Percentiles rank a stretch among this genome's conserved stretches.
These are phyloP conservation scores for Hygrophoropsis aurantiaca DNA, from an alignment of 768 basidiomycete genomes.

Conservation along the genomic window DNA sequence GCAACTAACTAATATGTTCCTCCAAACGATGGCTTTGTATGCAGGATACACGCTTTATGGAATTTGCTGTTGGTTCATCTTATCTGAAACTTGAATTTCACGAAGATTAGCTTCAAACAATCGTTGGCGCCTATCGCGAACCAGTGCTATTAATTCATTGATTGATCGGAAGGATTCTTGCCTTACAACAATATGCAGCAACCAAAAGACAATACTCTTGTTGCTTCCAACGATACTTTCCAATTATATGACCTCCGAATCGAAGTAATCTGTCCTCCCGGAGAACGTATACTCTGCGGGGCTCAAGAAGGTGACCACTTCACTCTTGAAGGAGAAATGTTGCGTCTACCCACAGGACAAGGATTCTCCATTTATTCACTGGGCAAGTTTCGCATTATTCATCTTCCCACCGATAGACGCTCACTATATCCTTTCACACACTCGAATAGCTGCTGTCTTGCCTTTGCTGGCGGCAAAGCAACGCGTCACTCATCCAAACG, in stretches of 20 bases:
- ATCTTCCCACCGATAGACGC: neutral
- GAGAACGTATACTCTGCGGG: conserved; percentile 58
- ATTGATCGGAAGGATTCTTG: neutral
- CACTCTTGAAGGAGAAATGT: conserved; percentile 61
- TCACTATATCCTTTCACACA: no score
- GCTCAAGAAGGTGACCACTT: conserved; percentile 66
- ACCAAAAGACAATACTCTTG: conserved; percentile 1
- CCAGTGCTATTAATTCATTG: conserved; percentile 9
- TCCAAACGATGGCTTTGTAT: neutral
- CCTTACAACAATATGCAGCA: neutral
- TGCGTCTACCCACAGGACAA: conserved; percentile 58
- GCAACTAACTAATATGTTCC: no score
- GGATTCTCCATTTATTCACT: conserved; percentile 72
- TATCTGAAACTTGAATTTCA: no score
- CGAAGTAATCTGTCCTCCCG: conserved; percentile 60
- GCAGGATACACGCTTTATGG: no score
- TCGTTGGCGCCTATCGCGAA: neutral
- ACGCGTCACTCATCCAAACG: conserved; percentile 49
- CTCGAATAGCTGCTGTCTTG: conserved; percentile 50
- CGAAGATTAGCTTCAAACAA: no score
- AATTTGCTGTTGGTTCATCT: no score
- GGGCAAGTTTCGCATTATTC: conserved; percentile 31
- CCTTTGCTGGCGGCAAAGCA: conserved; percentile 72
- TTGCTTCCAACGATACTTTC: conserved; percentile 42
- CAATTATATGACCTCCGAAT: conserved; percentile 65